Conservation (phyloP, 1,284 basidiomycete species). For the Naganishia sp. region DNA sequence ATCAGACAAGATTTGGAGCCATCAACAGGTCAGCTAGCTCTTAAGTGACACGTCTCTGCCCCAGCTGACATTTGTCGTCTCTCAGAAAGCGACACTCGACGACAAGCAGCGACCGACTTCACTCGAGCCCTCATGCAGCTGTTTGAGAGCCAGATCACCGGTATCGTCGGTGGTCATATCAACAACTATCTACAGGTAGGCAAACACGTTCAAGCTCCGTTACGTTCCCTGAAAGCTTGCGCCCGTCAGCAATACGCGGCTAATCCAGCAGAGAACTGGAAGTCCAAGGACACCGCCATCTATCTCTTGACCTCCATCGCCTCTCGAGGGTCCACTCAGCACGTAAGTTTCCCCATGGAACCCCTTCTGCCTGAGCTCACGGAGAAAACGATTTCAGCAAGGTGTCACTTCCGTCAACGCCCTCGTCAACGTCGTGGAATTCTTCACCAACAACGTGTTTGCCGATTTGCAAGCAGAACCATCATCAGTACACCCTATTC, state of each 20-base stretch:
- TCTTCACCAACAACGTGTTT: slow-evolving; percentile 90
- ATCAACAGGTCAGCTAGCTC: slow-evolving; percentile 44
- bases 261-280: slow-evolving; percentile 76
- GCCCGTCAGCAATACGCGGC: slow-evolving; percentile 55
- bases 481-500: slow-evolving; percentile 76
- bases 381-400: slow-evolving; percentile 57
- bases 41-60: background rate
- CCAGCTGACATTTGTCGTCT: background rate
- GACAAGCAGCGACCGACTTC: slow-evolving; percentile 91
- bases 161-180: slow-evolving; percentile 83
- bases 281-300: slow-evolving; percentile 92
- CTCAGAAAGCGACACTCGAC: slow-evolving; percentile 67
- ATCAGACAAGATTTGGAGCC: slow-evolving; percentile 78
- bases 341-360: slow-evolving; percentile 57
- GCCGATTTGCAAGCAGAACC: slow-evolving; percentile 76
- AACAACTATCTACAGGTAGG: slow-evolving; percentile 68
- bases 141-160: slow-evolving; percentile 78
- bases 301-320: slow-evolving; percentile 91
- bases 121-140: slow-evolving; percentile 80
- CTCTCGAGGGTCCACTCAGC: slow-evolving; percentile 77
- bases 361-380: slow-evolving; percentile 14
- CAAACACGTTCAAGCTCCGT: background rate
- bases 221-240: slow-evolving; percentile 36
- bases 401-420: slow-evolving; percentile 92
- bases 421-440: slow-evolving; percentile 89